Base-by-base conservation (phyloP, 768 basidiomycete genomes). In the Coprinellus aureogranulatus region DNA sequence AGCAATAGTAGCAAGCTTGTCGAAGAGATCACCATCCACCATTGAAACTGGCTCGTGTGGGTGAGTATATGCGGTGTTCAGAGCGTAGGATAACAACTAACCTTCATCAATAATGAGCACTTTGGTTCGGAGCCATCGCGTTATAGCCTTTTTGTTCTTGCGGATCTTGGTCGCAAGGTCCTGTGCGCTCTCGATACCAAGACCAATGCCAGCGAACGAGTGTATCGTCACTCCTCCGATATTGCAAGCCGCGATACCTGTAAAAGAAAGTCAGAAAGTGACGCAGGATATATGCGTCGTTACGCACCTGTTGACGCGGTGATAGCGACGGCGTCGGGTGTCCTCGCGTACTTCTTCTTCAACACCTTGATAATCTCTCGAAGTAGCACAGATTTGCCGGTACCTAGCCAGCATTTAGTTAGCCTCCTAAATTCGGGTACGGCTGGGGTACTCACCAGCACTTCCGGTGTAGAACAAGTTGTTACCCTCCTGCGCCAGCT, bases 381-480 rank as follows among this genome's bases (percentile, higher is more conserved):
- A 18, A 98, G 79, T 2, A 98, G 81, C 25, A 98, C 93, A 2
- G 95, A 98, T 73, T 98, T 98, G 47, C 96, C 96, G 12, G 96
- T 97, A 60, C 96, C 96, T 97, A 20, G 31, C 20, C n/a, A 39
- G 34, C 41, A 61, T 31, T 55, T 22, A 27, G 40, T 52, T 12
- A 25, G 25, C 5, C 23, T 40, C 11, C 23, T 37, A 3, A 23
- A 28, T 12, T 12, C 25, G 40, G 12, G n/a, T 49, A 44, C 59
- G 58, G 65, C 64, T 66, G 64, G 57, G 45, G 30, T 34, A 72
- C 86, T 61, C 61, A 97, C 95, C 96, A 58, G 97, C 97, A 76
- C 91, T 93, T 26, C 97, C 97, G 1, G 96, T 99, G 70, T 98
- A 99, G 67, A 99, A 99, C 28, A 98, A 66, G 64, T 86, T 96